Conservation (phyloP, 192 early-diverging fungal genomes). For the Mortierella claussenii region DNA sequence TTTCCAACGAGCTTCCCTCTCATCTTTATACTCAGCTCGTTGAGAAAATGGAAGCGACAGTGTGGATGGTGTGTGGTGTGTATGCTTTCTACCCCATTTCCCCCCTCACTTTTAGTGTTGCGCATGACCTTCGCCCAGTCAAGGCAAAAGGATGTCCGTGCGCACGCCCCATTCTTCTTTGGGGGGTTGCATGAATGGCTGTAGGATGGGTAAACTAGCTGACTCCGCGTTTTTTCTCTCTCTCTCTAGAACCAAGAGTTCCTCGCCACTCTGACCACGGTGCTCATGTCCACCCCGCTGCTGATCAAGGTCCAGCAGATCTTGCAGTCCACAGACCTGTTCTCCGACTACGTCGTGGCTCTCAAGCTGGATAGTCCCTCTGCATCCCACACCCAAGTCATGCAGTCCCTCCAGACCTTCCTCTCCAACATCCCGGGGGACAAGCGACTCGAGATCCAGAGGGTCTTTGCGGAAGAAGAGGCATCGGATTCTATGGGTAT, state of each 20-base stretch:
- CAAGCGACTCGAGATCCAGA: conserved; percentile 40
- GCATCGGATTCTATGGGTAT: conserved; percentile 55
- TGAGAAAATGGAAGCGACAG: no score
- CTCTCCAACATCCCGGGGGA: conserved; percentile 38
- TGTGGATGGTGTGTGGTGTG: no score
- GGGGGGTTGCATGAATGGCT: no score
- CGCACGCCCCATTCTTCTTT: no score
- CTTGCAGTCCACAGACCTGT: conserved; percentile 38
- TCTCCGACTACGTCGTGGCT: conserved; percentile 46
- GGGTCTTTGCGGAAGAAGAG: conserved; percentile 57
- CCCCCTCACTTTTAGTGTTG: no score
- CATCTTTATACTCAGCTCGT: no score
- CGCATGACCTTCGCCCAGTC: no score
- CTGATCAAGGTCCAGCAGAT: conserved; percentile 47
- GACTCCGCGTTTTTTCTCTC: no score
- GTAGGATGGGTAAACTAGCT: no score
- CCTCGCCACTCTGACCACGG: conserved; percentile 32
- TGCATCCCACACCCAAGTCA: conserved; percentile 55
- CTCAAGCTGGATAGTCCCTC: conserved; percentile 57
- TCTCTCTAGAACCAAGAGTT: conserved; percentile 33
- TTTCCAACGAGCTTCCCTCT: no score
- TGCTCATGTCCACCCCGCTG: conserved; percentile 44
- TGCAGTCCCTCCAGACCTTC: conserved; percentile 55
- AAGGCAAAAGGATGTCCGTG: no score
- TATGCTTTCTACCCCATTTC: no score